phyloP scores from a whole-genome alignment of 306 rosid species.

The Arachis hypogaea region DNA sequence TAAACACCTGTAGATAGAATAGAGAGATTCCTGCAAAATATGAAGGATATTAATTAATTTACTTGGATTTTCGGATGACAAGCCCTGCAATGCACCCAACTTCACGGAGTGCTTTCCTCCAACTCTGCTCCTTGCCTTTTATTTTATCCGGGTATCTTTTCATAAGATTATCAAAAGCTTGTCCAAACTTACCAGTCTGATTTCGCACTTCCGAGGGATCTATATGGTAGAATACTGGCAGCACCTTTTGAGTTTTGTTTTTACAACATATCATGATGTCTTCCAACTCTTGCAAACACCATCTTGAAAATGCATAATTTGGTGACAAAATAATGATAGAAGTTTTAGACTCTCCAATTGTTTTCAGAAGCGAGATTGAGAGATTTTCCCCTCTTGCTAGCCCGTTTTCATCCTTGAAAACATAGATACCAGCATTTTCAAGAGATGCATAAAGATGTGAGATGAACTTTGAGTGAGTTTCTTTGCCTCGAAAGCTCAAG shows the following conservation, averaged over 20 bases:
- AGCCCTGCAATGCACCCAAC: constrained; percentile 7
- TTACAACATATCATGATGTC: not conserved
- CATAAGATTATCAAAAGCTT: not conserved
- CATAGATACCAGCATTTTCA: constrained; percentile 1
- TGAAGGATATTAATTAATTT: not conserved
- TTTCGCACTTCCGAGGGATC: not conserved
- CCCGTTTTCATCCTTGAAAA: constrained; percentile 11
- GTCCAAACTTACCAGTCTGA: not conserved
- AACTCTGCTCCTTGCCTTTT: not conserved
- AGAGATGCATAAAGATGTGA: constrained; percentile 11
- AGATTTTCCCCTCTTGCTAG: constrained; percentile 6
- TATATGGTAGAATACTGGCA: constrained; percentile 13
- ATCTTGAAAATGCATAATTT: constrained; percentile 30
- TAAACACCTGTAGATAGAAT: too few relatives aligned
- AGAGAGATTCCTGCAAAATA: not conserved
- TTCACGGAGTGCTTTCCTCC: not conserved
- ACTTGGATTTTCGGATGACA: not conserved
- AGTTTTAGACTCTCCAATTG: constrained; percentile 11
- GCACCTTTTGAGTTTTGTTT: not conserved
- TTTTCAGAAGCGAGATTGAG: not conserved
- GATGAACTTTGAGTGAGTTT: not conserved
- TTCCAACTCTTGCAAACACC: constrained; percentile 33
- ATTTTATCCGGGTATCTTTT: not conserved
- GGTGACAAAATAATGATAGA: constrained; percentile 25
- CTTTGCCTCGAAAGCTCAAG: constrained; percentile 16